Evolutionary conservation across 2,329 filamentous ascomycete genomes (phyloP), one percentile per base, ranked within the genome.

Genomic region (Aspergillus nomiae): DNA sequence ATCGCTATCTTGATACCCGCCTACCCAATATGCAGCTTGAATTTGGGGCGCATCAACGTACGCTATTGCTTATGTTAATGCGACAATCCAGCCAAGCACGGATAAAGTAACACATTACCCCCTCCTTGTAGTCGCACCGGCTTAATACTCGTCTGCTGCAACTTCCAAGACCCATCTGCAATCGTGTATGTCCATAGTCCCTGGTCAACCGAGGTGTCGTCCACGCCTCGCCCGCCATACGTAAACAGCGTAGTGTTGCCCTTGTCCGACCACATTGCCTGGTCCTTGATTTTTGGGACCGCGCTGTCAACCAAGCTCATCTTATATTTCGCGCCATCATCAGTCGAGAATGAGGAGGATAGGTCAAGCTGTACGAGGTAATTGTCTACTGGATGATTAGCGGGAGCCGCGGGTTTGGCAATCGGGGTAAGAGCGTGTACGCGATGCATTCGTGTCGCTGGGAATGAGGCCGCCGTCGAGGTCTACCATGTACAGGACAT

Each of bases 321-420:
- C 26, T 65, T 67, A 46, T 66, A 67, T 24, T 62, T 66, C 5
- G 61, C 30, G 14, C 65, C 65, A 41, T 67, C 53, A 14, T 48
- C 38, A 5, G 59, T 5, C 8, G 54, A 58, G 16, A 67, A 59
- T 0, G 34, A 34, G 14, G 28, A n/a, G 1, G 58, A 58, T 36
- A 67, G 56, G 24, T 67, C 66, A 12, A 67, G 34, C 30, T 63
- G 41, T 9, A 66, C 48, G 24, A 66, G 48, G 30, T 67, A 67
- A 51, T 65, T 64, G 56, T 67, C 65, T 61, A 16, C 6, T 16
- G 2, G 14, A 38, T 6, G 34, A 8, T 38, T 38, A 38, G 34
- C 34, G 1, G 34, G 34, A 7, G 1, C 14, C 6, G 2, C 34
- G 1, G 5, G 4, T 2, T 38, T 14, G 2, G 14, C 14, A 5